Base-by-base conservation (phyloP, 2,329 filamentous ascomycete genomes). In the Aspergillus caelatus region DNA sequence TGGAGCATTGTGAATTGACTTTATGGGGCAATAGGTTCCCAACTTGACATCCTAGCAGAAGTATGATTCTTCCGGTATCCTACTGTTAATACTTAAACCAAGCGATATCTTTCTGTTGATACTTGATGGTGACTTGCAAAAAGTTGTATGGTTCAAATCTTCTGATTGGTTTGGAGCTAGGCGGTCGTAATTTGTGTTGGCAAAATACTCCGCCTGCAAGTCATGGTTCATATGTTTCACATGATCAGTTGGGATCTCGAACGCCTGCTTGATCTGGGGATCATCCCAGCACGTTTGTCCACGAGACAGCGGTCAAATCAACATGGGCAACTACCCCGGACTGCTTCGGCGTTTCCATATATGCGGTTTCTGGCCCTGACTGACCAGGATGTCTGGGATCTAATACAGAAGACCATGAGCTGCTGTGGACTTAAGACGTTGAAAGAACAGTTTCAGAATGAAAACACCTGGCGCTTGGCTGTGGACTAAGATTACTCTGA, bases 1-100 rank as follows among this genome's bases (percentile, higher is more conserved):
- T 75, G 71, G 14, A 77, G 71, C 75, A 76, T 76, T 34, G 28
- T 53, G 48, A 10, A 36, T 39, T 36, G 26, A 54, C n/a, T 26
- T 39, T 23, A 39, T 39, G 32, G 23, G n/a, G 34, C 11, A 16
- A 39, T 26, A 26, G 23, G 23, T 30, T 32, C 52, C n/a, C 52
- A 39, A 7, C 14, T 55, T 23, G 30, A n/a, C 4, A 21, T 32
- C 21, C 10, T 30, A 52, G n/a, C 16, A 19, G 9, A n/a, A 32
- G 4, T n/a, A 52, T 32, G 10, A 28, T 1, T 52, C n/a, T n/a
- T 11, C 11, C 16, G 8, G 9, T 34, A 52, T 26, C 28, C 26
- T 32, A 19, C 30, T 28, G 48, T n/a, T 30, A 30, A 52, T 21
- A 32, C 16, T 30, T 16, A 32, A 32, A 6, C 30, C 48, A 28